Percentiles rank a stretch among this genome's conserved stretches.
Conservation (phyloP, 305 asterid genomes). For the Coffea humblotiana region DNA sequence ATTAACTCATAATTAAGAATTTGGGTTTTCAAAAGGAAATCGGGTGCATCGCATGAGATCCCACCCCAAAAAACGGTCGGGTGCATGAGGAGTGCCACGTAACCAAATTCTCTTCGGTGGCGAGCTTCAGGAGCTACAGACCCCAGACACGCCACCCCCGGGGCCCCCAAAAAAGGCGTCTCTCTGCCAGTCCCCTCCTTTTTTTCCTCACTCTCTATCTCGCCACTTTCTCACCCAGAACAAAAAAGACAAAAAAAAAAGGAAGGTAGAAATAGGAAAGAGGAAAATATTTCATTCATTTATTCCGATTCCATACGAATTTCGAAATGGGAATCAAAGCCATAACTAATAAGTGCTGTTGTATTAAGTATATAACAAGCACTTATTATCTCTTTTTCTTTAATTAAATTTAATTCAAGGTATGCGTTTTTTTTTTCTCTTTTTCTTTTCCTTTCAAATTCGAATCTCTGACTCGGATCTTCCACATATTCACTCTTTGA, state of each 20-base stretch:
- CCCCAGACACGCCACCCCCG: not conserved
- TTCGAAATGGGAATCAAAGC: not conserved
- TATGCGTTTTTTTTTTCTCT: not conserved
- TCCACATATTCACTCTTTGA: slow-evolving; percentile 10
- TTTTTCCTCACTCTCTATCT: slow-evolving; percentile 4
- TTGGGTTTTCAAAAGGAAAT: not conserved
- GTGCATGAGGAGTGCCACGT: slow-evolving; percentile 54
- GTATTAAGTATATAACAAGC: not conserved
- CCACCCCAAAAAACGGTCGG: not conserved
- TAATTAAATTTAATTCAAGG: not conserved
- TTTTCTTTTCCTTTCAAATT: not conserved
- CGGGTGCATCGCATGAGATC: not conserved
- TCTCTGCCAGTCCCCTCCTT: slow-evolving; percentile 8
- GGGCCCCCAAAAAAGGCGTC: slow-evolving; percentile 24
- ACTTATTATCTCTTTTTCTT: not conserved
- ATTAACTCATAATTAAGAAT: too few species aligned
- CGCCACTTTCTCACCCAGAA: slow-evolving; percentile 11
- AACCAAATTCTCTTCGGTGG: slow-evolving; percentile 42
- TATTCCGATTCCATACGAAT: not conserved
- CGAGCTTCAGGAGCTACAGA: slow-evolving; percentile 23
- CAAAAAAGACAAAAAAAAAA: too few species aligned
- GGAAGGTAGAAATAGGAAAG: too few species aligned
- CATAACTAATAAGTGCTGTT: not conserved
- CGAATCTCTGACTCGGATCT: slow-evolving; percentile 32
- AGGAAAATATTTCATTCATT: too few species aligned